Evolutionary conservation across 495 filamentous ascomycete species (phyloP).

Genomic region (Xylaria nigripes): DNA sequence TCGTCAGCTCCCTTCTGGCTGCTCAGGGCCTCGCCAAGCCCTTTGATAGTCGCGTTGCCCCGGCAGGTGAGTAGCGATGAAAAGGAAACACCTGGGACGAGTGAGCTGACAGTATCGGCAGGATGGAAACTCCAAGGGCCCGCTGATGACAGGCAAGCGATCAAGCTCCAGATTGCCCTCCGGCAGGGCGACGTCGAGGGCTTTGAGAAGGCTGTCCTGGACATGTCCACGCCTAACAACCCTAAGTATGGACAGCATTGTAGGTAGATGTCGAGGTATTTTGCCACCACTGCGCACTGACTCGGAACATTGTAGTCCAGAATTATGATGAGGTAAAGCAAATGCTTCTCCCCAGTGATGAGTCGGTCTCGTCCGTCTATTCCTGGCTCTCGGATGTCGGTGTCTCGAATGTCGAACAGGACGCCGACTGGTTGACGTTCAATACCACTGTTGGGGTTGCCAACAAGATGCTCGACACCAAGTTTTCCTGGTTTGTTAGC

Average conservation of each 20-base stretch:
- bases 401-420: slow-evolving; percentile 32
- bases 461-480: slow-evolving; percentile 43
- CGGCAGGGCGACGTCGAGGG: slow-evolving; percentile 38
- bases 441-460: slow-evolving; percentile 40
- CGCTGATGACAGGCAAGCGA: slow-evolving; percentile 9
- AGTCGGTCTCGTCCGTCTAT: slow-evolving; percentile 29
- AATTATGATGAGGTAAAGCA: slow-evolving; percentile 39
- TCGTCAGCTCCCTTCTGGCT: slow-evolving; percentile 9
- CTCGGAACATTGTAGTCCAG: slow-evolving; percentile 28
- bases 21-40: slow-evolving; percentile 15
- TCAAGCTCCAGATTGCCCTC: slow-evolving; percentile 42
- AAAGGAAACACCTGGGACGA: not conserved
- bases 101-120: slow-evolving; percentile 2
- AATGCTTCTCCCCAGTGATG: slow-evolving; percentile 35
- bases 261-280: not conserved
- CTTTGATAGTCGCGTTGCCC: slow-evolving; percentile 8
- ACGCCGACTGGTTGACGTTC: slow-evolving; percentile 44
- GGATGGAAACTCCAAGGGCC: slow-evolving; percentile 16
- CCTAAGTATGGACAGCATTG: slow-evolving; percentile 51
- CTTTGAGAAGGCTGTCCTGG: slow-evolving; percentile 50
- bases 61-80: slow-evolving; percentile 4
- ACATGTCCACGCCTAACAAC: slow-evolving; percentile 52
- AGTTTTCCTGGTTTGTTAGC: slow-evolving; percentile 42
- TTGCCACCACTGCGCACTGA: not conserved
- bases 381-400: slow-evolving; percentile 40